Evolutionary conservation across 169 alveolate species (phyloP), one percentile per base, ranked within the genome.

Genomic region (Cryptosporidium sp.): DNA sequence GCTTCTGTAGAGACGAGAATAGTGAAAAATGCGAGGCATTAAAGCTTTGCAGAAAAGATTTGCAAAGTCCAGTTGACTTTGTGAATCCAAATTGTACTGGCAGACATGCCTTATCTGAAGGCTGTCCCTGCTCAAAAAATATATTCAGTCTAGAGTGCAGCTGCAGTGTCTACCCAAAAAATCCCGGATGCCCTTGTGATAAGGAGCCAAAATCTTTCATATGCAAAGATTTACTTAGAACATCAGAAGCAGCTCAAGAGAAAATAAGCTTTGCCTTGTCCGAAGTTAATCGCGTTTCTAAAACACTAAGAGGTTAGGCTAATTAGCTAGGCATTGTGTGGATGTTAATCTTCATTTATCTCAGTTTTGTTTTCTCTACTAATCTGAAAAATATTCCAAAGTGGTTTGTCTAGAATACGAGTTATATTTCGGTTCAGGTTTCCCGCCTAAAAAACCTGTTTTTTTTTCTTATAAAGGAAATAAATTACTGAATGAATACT

Each of bases 121-220:
- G 51, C 16, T 80, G 89, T 42, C 89, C 89, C 26, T 80, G 89
- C n/a, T 80, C 75, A 18, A 80, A 18, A 26, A 80, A 80, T 80
- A 62, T 80, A 80, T 65, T 80, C 35, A 67, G 75, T 48, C 12
- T 80, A 8, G 89, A 80, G 53, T 80, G 89, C 62, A 65, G 89
- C 7, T 80, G 89, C 70, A 44, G 68, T 48, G 75, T 67, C n/a
- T 60, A 42, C 33, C 75, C 89, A 7, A 37, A 62, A 9, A 80
- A 80, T 48, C 89, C 89, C 5, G 89, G 89, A 60, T 80, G 89
- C 23, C 89, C 89, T 10, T 80, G 89, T 8, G 80, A 80, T 8
- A 80, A 80, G 39, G 68, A 80, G 8, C 73, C 67, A 8, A 44
- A 14, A 39, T 80, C 89, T 10, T 73, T 80, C 0, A 48, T 80